These are phyloP conservation scores for Haplosporangium sp. DNA, from an alignment of 371 early-diverging fungal genomes.

Conservation along the genomic window DNA sequence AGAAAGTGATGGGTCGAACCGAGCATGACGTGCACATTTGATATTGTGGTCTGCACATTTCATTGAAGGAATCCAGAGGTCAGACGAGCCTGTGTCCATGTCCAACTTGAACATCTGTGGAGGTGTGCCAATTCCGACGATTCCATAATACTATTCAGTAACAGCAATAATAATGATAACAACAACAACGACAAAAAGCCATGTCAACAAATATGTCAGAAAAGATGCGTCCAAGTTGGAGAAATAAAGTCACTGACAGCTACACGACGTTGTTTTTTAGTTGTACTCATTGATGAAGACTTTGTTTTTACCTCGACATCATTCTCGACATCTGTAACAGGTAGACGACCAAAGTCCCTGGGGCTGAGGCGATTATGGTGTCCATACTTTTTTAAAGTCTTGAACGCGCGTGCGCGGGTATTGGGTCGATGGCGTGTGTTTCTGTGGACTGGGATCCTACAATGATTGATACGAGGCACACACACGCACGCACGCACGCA, in stretches of 20 bases:
- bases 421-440: slow-evolving; percentile 31
- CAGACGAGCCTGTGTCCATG: slow-evolving; percentile 69
- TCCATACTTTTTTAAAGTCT: slow-evolving; percentile 43
- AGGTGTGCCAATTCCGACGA: slow-evolving; percentile 65
- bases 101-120: slow-evolving; percentile 63
- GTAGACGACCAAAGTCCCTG: slow-evolving; percentile 32
- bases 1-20: slow-evolving; percentile 27
- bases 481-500: no score
- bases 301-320: slow-evolving; percentile 52
- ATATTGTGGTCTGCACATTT: slow-evolving; percentile 35
- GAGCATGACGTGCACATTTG: slow-evolving; percentile 25
- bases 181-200: not conserved
- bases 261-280: not conserved
- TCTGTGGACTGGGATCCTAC: slow-evolving; percentile 40
- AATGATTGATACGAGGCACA: no score
- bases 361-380: slow-evolving; percentile 29
- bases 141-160: slow-evolving; percentile 59
- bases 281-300: not conserved
- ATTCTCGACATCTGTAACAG: slow-evolving; percentile 42
- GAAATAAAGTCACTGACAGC: no score
- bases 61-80: slow-evolving; percentile 63
- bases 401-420: slow-evolving; percentile 31
- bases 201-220: no score
- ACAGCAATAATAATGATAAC: not conserved
- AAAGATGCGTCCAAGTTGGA: no score